phyloP scores from a whole-genome alignment of 176 grass and related monocot species.

The Leersia perrieri region DNA sequence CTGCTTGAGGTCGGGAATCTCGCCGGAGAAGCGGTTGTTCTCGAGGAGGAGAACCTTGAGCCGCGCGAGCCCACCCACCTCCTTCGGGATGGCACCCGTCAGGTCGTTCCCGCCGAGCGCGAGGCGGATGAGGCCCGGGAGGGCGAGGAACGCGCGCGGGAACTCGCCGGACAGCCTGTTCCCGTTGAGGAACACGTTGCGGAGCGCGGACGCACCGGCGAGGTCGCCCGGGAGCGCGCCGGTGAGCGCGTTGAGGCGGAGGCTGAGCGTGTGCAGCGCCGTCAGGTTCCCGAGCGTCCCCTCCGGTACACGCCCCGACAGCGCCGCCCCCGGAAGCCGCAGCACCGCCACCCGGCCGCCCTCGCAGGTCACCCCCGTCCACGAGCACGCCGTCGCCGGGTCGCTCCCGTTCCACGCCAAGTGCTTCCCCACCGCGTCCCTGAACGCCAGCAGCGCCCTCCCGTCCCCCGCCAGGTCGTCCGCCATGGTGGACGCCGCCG shows the following conservation, averaged over 20 bases:
- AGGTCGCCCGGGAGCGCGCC: slow-evolving; percentile 47
- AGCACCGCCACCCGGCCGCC: slow-evolving; percentile 41
- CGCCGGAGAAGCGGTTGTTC: slow-evolving; percentile 48
- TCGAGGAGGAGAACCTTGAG: slow-evolving; percentile 51
- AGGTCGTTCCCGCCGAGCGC: slow-evolving; percentile 48
- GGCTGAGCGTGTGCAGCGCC: slow-evolving; percentile 54
- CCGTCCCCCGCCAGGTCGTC: slow-evolving; percentile 48
- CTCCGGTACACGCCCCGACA: slow-evolving; percentile 33
- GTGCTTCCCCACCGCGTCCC: slow-evolving; percentile 42
- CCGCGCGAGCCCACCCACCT: slow-evolving; percentile 39
- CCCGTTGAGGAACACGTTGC: slow-evolving; percentile 53
- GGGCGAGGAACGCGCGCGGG: slow-evolving; percentile 31
- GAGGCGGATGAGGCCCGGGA: slow-evolving; percentile 40
- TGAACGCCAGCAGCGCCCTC: slow-evolving; percentile 52
- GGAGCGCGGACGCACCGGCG: slow-evolving; percentile 16
- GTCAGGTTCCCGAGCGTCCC: slow-evolving; percentile 61
- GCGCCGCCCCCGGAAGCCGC: slow-evolving; percentile 41
- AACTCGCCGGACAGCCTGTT: slow-evolving; percentile 54
- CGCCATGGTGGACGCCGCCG: neutral
- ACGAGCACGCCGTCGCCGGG: slow-evolving; percentile 27
- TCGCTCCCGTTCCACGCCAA: slow-evolving; percentile 43
- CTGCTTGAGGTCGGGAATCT: slow-evolving; percentile 43
- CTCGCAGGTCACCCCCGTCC: slow-evolving; percentile 56
- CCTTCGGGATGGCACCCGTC: slow-evolving; percentile 31
- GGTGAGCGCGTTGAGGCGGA: slow-evolving; percentile 57